Percentiles rank a stretch among this genome's conserved stretches.
Conservation (phyloP, 495 filamentous ascomycete genomes). For the Durotheca rogersii region DNA sequence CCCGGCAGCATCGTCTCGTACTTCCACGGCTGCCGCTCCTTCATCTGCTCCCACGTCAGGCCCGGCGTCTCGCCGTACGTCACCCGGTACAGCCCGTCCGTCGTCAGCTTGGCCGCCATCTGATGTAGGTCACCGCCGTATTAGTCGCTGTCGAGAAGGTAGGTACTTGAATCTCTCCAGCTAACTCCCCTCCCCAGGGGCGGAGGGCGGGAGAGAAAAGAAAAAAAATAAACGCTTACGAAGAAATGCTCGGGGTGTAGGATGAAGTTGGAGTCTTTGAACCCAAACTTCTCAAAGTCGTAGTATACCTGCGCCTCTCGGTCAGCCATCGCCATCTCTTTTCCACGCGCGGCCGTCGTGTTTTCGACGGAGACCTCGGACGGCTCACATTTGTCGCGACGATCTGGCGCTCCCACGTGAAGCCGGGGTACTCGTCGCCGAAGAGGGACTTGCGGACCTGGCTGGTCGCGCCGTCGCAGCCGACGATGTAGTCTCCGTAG, state of each 20-base stretch:
- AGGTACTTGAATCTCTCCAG: too few species aligned
- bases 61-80: slow-evolving; percentile 58
- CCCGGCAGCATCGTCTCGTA: slow-evolving; percentile 60
- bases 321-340: too few species aligned
- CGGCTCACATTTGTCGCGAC: slow-evolving; percentile 64
- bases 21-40: slow-evolving; percentile 52
- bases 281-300: slow-evolving; percentile 54
- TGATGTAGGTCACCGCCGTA: too few species aligned
- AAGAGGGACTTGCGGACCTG: slow-evolving; percentile 56
- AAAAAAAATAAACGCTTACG: too few species aligned
- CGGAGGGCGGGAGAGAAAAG: not conserved
- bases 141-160: too few species aligned
- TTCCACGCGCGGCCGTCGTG: too few species aligned
- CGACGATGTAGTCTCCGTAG: slow-evolving; percentile 58
- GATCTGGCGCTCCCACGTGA: slow-evolving; percentile 60
- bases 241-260: slow-evolving; percentile 59
- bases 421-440: slow-evolving; percentile 59
- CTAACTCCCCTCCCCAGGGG: too few species aligned
- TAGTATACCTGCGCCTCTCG: slow-evolving; percentile 50
- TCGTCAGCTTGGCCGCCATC: slow-evolving; percentile 60
- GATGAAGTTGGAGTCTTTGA: slow-evolving; percentile 60
- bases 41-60: slow-evolving; percentile 54
- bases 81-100: slow-evolving; percentile 60
- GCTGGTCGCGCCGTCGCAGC: slow-evolving; percentile 61
- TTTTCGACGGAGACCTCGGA: too few species aligned